Evolutionary conservation across 2,329 filamentous ascomycete genomes (phyloP), one percentile per base, ranked within the genome.

Genomic region (Aspergillus sp.): DNA sequence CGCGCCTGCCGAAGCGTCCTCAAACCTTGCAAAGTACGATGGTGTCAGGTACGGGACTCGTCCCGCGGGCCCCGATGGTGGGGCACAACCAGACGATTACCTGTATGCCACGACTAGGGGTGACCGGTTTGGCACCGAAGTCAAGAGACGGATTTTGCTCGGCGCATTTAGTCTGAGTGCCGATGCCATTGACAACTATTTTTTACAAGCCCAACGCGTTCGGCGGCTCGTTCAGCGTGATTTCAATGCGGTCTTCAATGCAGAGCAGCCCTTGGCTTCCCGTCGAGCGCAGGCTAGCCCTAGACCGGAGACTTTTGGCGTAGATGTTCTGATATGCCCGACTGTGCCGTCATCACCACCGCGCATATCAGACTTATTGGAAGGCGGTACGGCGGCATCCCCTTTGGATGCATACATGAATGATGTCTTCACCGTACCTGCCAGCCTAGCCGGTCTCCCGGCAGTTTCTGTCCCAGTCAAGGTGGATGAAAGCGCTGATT

Each of bases 11-110:
- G 95, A 99, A 77, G 95, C 95, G 3, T 92, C 92, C 1, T 98
- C 94, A 16, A 99, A 99, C 69, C 85, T 99, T 2, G 91, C 95
- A 58, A 97, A 96, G 74, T 99, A 97, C 74, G 96, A 99, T 69
- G 95, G 95, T 20, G 87, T 98, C n/a, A 89, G 95, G 11, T 99
- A 96, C 75, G 95, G 95, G 1, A 82, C 81, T 20, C 83, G 87
- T 31, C 78, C 74, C 1, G 74, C 77, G 10, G 70, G 69, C 10
- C 65, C 71, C n/a, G 86, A 85, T 57, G 80, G 83, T 6, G 81
- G 79, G 11, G 82, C 83, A 9, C 82, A 84, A n/a, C 47, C 65
- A 9, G 70, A 70, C 39, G 84, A 87, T 0, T 73, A 74, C 56
- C 80, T 96, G 1, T 98, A 95, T 74, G 87, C 92, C 0, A 81